Conservation (phyloP, 2,329 filamentous ascomycete genomes). For the Aspergillus ochraceoroseus region DNA sequence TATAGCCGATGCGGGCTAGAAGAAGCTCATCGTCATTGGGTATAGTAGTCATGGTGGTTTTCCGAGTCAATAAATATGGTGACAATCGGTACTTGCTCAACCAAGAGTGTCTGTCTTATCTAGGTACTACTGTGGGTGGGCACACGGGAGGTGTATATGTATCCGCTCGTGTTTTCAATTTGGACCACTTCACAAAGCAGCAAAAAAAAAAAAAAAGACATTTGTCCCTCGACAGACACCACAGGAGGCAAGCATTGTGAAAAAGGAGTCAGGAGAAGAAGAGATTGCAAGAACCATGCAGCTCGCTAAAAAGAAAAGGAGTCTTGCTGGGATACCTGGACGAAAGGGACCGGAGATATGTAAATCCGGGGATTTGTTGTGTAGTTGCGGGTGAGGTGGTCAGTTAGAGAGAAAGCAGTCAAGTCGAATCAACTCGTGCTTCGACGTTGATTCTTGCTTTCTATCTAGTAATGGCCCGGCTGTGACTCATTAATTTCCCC, state of each 20-base stretch:
- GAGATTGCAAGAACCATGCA: neutral
- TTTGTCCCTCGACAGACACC: too few relatives aligned
- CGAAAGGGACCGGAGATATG: constrained; percentile 5
- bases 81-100: too few relatives aligned
- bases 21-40: constrained; percentile 57
- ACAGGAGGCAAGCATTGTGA: too few relatives aligned
- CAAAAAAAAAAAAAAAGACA: too few relatives aligned
- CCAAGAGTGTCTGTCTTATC: too few relatives aligned
- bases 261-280: constrained; percentile 2
- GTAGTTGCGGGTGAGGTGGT: constrained; percentile 30
- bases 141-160: too few relatives aligned
- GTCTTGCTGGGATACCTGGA: too few relatives aligned
- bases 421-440: neutral
- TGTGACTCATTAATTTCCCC: constrained; percentile 5
- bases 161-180: too few relatives aligned
- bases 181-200: too few relatives aligned
- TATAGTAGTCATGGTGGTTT: constrained; percentile 39
- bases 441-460: neutral
- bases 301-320: constrained; percentile 1
- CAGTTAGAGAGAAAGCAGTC: constrained; percentile 19
- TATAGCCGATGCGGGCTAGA: constrained; percentile 59
- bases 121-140: too few relatives aligned
- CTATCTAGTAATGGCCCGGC: constrained; percentile 10
- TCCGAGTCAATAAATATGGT: too few relatives aligned
- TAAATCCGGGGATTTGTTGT: constrained; percentile 12